These are phyloP conservation scores for Metschnikowia gruessii DNA, from an alignment of 805 yeast genomes.

Conservation along the genomic window DNA sequence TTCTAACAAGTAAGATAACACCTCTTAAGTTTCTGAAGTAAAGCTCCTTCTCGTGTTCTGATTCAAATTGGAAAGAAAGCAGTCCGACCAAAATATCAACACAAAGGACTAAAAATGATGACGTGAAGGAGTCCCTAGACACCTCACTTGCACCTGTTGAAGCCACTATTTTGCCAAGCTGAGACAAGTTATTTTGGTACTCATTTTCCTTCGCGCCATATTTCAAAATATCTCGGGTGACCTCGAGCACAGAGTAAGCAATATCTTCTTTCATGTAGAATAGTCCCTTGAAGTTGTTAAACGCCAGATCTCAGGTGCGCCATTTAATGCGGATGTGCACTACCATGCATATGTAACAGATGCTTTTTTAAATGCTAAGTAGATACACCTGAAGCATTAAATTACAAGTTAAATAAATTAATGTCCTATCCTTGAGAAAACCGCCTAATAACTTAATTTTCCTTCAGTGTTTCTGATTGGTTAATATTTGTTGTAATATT, in stretches of 20 bases:
- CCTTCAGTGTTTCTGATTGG: no score
- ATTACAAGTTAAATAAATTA: no score
- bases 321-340: not conserved
- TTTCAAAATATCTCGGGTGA: conserved; percentile 1
- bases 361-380: no score
- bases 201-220: not conserved
- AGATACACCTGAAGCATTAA: no score
- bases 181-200: conserved; percentile 1
- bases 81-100: not conserved
- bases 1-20: conserved; percentile 46
- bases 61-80: not conserved
- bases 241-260: not conserved
- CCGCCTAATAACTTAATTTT: no score
- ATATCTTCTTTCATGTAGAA: not conserved
- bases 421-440: no score
- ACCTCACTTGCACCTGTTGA: conserved; percentile 1
- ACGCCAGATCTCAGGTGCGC: not conserved
- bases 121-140: not conserved
- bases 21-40: conserved; percentile 45
- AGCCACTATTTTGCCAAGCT: conserved; percentile 2
- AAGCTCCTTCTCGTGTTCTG: not conserved
- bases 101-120: conserved; percentile 1
- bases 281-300: no score
- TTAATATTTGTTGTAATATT: no score
- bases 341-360: no score